A percentile compares a stretch with the other conserved stretches of the same genome.
Conservation (phyloP, 2,329 filamentous ascomycete species). For the Massarina eburnea region DNA sequence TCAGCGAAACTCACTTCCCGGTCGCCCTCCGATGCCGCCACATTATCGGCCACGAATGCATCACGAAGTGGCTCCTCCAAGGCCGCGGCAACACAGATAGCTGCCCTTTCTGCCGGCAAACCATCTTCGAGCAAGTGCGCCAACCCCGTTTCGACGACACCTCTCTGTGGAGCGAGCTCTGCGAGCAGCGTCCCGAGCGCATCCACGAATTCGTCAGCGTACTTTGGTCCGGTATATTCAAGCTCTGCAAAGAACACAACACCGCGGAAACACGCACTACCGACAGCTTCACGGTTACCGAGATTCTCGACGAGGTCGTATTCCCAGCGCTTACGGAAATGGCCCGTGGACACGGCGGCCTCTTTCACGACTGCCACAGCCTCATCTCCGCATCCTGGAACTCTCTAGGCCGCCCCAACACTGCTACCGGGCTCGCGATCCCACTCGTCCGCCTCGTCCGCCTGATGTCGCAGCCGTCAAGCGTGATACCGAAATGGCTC, state of each 20-base stretch:
- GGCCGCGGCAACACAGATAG: constrained; percentile 25
- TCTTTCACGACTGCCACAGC: constrained; percentile 25
- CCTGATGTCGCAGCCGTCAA: constrained; percentile 27
- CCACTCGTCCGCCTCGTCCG: constrained; percentile 33
- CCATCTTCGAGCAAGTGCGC: constrained; percentile 12
- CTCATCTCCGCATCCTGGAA: constrained; percentile 28
- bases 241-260: not conserved
- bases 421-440: constrained; percentile 20
- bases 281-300: constrained; percentile 17
- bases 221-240: constrained; percentile 15
- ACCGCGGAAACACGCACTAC: too few relatives aligned
- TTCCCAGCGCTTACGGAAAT: constrained; percentile 22
- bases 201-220: constrained; percentile 20
- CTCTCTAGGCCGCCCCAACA: constrained; percentile 25
- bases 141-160: constrained; percentile 18
- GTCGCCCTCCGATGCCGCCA: constrained; percentile 35
- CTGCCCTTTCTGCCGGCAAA: constrained; percentile 32
- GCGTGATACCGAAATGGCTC: constrained; percentile 25
- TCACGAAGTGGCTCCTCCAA: constrained; percentile 28
- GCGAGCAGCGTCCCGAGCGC: constrained; percentile 21
- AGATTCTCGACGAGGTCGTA: constrained; percentile 21
- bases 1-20: constrained; percentile 25
- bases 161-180: constrained; percentile 30
- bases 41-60: constrained; percentile 35
- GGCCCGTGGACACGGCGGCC: constrained; percentile 5